Percentiles rank a stretch among this genome's conserved stretches.
Conservation (phyloP, 2,329 filamentous ascomycete genomes). For the Cladosporium oxysporum region DNA sequence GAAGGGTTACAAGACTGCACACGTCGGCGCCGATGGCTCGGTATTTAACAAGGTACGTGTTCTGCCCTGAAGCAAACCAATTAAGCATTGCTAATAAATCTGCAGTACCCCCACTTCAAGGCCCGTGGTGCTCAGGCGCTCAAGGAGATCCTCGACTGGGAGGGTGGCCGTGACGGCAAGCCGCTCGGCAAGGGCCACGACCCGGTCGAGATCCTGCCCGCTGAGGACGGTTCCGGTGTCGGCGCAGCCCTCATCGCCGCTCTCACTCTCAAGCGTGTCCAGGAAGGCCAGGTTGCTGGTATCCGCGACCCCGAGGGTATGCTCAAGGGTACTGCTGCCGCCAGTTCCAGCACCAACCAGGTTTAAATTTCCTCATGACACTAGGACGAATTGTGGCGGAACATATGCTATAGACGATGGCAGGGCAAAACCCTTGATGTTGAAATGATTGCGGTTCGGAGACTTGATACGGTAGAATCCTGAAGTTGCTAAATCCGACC, state of each 20-base stretch:
- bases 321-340: constrained; percentile 39
- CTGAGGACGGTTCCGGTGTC: constrained; percentile 96
- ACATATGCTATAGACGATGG: neutral
- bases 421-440: neutral
- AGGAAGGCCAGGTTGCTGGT: constrained; percentile 60
- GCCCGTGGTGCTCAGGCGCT: constrained; percentile 84
- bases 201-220: constrained; percentile 81
- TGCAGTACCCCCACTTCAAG: constrained; percentile 92
- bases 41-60: constrained; percentile 80
- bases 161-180: constrained; percentile 68
- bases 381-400: neutral
- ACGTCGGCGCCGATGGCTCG: constrained; percentile 94
- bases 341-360: constrained; percentile 22
- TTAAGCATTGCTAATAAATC: neutral
- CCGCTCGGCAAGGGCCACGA: constrained; percentile 61
- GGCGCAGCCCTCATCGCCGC: constrained; percentile 91
- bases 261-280: constrained; percentile 63
- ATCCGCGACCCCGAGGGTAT: constrained; percentile 55
- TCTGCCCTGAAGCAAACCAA: neutral
- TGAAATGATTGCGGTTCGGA: neutral
- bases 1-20: constrained; percentile 83
- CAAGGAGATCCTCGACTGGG: constrained; percentile 94
- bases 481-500: neutral
- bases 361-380: neutral
- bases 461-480: neutral